phyloP scores from a whole-genome alignment of 495 filamentous ascomycete species.

The Penicillium mononematosum region DNA sequence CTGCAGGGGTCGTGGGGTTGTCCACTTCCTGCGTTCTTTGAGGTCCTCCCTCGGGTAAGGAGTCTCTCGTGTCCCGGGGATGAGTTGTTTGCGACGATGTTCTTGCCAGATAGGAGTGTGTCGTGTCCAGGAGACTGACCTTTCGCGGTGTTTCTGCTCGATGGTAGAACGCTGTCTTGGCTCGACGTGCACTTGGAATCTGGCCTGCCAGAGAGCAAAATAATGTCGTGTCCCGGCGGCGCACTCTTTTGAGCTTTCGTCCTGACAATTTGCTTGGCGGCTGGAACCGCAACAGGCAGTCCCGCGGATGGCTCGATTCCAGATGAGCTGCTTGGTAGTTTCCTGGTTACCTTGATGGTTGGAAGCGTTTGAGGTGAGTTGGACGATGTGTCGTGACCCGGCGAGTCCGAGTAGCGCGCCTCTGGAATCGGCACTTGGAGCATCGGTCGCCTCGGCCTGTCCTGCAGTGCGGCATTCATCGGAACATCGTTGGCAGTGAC shows the following conservation, averaged over 20 bases:
- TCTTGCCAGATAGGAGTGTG: slow-evolving; percentile 1
- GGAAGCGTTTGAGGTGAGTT: slow-evolving; percentile 7
- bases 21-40: background rate
- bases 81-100: background rate
- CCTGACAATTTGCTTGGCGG: background rate
- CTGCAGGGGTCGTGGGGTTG: slow-evolving; percentile 5
- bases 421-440: slow-evolving; percentile 10
- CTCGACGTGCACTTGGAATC: background rate
- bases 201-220: slow-evolving; percentile 5
- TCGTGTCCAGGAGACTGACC: background rate
- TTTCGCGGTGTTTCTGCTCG: background rate
- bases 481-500: slow-evolving; percentile 22
- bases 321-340: slow-evolving; percentile 6
- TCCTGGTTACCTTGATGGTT: slow-evolving; percentile 12
- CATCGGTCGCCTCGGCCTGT: slow-evolving; percentile 10
- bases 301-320: slow-evolving; percentile 12
- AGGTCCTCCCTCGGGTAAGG: background rate
- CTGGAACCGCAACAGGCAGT: slow-evolving; percentile 1
- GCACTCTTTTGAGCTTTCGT: background rate
- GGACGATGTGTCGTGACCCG: slow-evolving; percentile 16
- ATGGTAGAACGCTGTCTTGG: background rate
- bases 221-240: slow-evolving; percentile 1
- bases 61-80: background rate
- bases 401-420: slow-evolving; percentile 10
- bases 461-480: slow-evolving; percentile 14